A percentile compares a stretch with the other conserved stretches of the same genome.
These are phyloP conservation scores for Pharnaceum exiguum DNA, from an alignment of 148 eudicot species.

Conservation along the genomic window DNA sequence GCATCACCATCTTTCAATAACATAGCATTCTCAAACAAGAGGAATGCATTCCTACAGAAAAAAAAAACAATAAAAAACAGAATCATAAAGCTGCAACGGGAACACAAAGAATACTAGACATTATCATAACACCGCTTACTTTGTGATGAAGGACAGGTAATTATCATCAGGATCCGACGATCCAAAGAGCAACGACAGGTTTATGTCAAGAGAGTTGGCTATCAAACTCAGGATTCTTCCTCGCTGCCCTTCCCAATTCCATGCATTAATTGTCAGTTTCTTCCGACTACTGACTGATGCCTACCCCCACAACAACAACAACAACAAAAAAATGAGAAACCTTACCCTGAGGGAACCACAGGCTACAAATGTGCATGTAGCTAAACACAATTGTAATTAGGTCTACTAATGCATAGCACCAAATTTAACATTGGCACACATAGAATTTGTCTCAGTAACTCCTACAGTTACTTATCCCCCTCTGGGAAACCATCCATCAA, in stretches of 20 bases:
- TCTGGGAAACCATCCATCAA: too few species aligned
- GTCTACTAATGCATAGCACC: too few species aligned
- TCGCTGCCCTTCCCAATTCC: conserved; percentile 94
- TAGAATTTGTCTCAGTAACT: too few species aligned
- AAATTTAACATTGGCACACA: too few species aligned
- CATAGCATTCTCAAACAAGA: conserved; percentile 68
- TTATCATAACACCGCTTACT: conserved; percentile 44
- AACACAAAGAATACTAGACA: not conserved
- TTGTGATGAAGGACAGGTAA: conserved; percentile 75
- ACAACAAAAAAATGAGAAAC: not conserved
- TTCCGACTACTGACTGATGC: conserved; percentile 56
- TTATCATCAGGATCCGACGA: conserved; percentile 84
- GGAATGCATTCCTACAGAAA: conserved; percentile 62
- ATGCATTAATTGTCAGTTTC: conserved; percentile 63
- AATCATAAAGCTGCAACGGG: not conserved
- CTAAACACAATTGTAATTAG: not conserved
- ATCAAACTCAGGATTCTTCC: conserved; percentile 62
- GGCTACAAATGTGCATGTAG: not conserved
- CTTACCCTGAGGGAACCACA: too few species aligned
- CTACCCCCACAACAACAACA: conserved; percentile 47
- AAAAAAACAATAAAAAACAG: conserved; percentile 12
- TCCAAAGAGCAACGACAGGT: conserved; percentile 85
- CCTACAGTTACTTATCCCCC: too few species aligned
- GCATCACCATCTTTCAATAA: conserved; percentile 71
- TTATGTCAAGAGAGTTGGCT: conserved; percentile 89